phyloP scores from a whole-genome alignment of 441 rosid genomes.

The Erodium texanum region DNA sequence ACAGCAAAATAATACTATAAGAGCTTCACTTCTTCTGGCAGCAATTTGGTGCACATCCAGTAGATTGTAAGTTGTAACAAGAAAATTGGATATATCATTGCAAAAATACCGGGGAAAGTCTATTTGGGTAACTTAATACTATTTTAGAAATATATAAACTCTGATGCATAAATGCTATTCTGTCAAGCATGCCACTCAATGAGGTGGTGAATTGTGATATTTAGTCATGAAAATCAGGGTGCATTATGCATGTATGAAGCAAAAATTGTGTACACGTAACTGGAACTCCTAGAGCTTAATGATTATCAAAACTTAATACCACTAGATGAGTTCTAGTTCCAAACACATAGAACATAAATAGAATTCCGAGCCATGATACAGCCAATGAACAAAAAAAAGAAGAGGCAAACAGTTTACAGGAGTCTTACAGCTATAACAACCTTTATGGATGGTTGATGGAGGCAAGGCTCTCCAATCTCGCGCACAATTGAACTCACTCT shows the following conservation, averaged over 20 bases:
- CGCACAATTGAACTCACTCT: conserved; percentile 67
- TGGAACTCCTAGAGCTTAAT: background rate
- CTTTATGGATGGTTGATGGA: conserved; percentile 65
- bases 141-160: background rate
- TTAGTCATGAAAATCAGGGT: background rate
- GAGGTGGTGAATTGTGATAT: background rate
- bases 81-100: background rate
- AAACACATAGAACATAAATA: background rate
- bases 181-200: background rate
- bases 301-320: background rate
- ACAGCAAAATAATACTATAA: background rate
- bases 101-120: background rate
- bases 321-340: background rate
- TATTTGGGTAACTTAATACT: background rate
- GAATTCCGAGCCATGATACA: background rate
- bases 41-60: background rate
- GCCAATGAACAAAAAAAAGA: background rate
- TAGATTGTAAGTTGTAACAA: background rate
- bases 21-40: background rate
- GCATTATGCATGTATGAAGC: background rate
- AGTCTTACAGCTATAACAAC: conserved; percentile 54
- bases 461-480: conserved; percentile 83
- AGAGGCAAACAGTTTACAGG: conserved; percentile 1
- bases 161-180: background rate
- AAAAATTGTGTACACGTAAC: background rate